A percentile compares a stretch with the other conserved stretches of the same genome.
Conservation (phyloP, 306 rosid species). For the Dryas drummondii region DNA sequence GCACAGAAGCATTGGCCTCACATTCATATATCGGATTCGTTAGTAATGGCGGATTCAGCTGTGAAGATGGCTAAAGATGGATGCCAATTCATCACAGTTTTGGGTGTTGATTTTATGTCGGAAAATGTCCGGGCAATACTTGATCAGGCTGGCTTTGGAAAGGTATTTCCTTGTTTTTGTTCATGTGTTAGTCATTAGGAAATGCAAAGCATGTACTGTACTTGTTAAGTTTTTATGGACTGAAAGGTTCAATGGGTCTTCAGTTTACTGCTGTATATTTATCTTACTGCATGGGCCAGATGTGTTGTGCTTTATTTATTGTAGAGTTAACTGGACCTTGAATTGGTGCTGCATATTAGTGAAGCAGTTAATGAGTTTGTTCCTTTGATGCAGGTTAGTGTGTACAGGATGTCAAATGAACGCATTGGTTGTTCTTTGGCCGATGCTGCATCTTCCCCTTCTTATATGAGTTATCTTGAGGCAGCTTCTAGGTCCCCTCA, state of each 20-base stretch:
- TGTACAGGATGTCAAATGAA: slow-evolving; percentile 87
- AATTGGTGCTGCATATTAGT: slow-evolving; percentile 17
- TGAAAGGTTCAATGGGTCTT: background rate
- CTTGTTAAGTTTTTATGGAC: background rate
- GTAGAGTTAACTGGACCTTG: slow-evolving; percentile 10
- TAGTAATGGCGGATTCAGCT: slow-evolving; percentile 97
- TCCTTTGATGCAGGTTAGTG: slow-evolving; percentile 69
- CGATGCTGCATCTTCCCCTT: slow-evolving; percentile 80
- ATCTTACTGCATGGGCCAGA: slow-evolving; percentile 1
- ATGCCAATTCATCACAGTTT: slow-evolving; percentile 72
- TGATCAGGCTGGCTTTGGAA: slow-evolving; percentile 88
- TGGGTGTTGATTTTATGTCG: slow-evolving; percentile 83
- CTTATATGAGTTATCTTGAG: slow-evolving; percentile 78
- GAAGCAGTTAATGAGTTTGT: slow-evolving; percentile 20
- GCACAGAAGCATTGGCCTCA: slow-evolving; percentile 98
- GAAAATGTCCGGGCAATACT: slow-evolving; percentile 98
- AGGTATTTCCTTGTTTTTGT: slow-evolving; percentile 43
- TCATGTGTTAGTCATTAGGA: slow-evolving; percentile 9
- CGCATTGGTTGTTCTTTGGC: slow-evolving; percentile 93
- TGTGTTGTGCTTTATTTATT: slow-evolving; percentile 12
- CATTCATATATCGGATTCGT: slow-evolving; percentile 89
- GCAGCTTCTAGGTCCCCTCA: slow-evolving; percentile 70
- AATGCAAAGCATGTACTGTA: background rate
- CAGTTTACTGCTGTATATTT: background rate
- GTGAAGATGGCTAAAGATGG: slow-evolving; percentile 89